phyloP scores from a whole-genome alignment of 2,329 filamentous ascomycete species.

The Exophiala mesophila region DNA sequence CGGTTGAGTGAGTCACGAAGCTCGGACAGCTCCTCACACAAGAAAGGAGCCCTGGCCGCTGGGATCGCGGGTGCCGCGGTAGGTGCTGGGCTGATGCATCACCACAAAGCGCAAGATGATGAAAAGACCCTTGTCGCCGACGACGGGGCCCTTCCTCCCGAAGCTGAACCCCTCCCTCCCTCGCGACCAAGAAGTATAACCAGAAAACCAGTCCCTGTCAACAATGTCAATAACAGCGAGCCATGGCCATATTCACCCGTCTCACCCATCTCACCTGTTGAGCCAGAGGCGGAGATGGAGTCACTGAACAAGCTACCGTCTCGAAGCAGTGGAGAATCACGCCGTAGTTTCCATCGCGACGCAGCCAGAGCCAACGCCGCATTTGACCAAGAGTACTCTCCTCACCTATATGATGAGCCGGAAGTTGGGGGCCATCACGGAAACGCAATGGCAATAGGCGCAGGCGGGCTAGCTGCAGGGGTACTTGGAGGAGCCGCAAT shows the following conservation, averaged over 20 bases:
- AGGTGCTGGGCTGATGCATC: conserved; percentile 15
- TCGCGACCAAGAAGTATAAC: conserved; percentile 3
- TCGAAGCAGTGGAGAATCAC: conserved; percentile 9
- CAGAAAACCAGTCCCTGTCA: conserved; percentile 19
- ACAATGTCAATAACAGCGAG: conserved; percentile 15
- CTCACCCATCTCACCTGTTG: conserved; percentile 16
- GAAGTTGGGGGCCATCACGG: neutral
- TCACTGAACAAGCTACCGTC: neutral
- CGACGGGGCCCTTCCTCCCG: neutral
- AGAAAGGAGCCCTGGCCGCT: conserved; percentile 12
- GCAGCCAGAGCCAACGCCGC: conserved; percentile 16
- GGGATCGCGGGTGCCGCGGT: conserved; percentile 20
- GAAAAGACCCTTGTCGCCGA: conserved; percentile 1
- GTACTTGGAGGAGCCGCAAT: conserved; percentile 10
- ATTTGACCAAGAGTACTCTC: conserved; percentile 15
- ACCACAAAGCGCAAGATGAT: conserved; percentile 12
- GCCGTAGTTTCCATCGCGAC: conserved; percentile 10
- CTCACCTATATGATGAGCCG: neutral
- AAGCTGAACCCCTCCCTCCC: neutral
- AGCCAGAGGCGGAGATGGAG: conserved; percentile 6
- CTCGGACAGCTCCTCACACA: conserved; percentile 2
- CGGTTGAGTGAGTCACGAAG: conserved; percentile 7
- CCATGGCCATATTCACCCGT: conserved; percentile 21
- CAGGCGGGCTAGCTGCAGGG: conserved; percentile 9
- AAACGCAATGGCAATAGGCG: conserved; percentile 3